Conservation (phyloP, 108 stramenopile genomes). For the Craspedostauros australis region DNA sequence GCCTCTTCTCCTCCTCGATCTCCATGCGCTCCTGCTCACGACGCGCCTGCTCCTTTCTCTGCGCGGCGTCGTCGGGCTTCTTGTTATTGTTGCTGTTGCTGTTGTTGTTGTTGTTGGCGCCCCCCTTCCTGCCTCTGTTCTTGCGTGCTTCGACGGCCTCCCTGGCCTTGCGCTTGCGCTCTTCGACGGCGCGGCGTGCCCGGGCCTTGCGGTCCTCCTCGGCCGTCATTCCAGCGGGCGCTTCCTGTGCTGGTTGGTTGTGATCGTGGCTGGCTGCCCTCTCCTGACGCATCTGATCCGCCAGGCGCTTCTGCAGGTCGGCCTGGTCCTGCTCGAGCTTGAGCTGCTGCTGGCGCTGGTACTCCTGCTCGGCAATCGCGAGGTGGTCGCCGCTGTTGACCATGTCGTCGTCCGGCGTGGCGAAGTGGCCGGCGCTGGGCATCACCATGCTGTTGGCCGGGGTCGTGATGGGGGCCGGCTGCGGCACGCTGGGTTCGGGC, state of each 20-base stretch:
- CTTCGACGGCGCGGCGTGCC: constrained; percentile 27
- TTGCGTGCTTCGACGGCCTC: constrained; percentile 32
- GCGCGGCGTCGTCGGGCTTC: not conserved
- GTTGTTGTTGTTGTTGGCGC: not conserved
- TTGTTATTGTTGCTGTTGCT: not conserved
- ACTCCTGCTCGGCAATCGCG: constrained; percentile 1
- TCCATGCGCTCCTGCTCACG: not conserved
- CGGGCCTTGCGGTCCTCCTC: constrained; percentile 22
- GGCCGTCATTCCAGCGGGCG: not conserved
- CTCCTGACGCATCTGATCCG: too few relatives aligned
- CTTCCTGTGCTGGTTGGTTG: not conserved
- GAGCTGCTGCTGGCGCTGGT: not conserved
- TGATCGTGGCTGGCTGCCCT: too few relatives aligned
- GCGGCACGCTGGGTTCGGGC: too few relatives aligned
- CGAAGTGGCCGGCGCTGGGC: too few relatives aligned
- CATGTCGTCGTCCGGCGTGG: not conserved
- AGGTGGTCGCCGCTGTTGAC: constrained; percentile 10
- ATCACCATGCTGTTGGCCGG: not conserved
- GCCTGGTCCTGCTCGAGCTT: too few relatives aligned
- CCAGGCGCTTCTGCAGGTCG: too few relatives aligned
- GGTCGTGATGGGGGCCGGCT: too few relatives aligned
- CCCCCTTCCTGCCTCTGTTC: constrained; percentile 9
- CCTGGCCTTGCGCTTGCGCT: constrained; percentile 32
- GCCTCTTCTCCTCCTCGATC: constrained; percentile 4
- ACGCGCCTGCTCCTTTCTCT: not conserved